Evolutionary conservation across 1,284 basidiomycete species (phyloP), one percentile per base, ranked within the genome.

Genomic region (Ustilago curta): DNA sequence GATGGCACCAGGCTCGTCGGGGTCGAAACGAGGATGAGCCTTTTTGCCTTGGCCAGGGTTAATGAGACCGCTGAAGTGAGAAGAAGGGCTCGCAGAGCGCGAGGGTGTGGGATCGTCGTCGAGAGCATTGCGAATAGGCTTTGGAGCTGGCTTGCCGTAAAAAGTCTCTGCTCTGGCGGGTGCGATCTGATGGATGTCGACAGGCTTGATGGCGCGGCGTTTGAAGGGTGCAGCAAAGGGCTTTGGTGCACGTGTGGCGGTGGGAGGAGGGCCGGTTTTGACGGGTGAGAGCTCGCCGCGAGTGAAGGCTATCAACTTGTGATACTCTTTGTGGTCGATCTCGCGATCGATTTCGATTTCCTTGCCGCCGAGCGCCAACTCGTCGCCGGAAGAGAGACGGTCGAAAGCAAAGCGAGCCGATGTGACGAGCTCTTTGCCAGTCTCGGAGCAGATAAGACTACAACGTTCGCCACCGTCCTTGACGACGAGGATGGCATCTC

Each of bases 1-100:
- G 8, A 99, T 86, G 0, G 95, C 94, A 1, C 90, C 92, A 11
- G 70, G 65, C 18, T 66, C 71, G 31, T 71, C 44, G 2, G 82
- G 73, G 40, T 82, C 78, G 57, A 79, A 84, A 7, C 67, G 68
- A 45, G 73, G 62, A 55, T 72, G 66, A 1, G 70, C 53, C 23
- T 23, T 40, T 31, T 59, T 64, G 48, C 68, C 70, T 39, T 68
- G 67, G 8, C 69, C 70, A 1, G 67, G 66, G 31, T 78, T 65
- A 40, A 54, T 43, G 32, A 70, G 67, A 1, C 71, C 70, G 44
- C 72, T 75, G 45, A 62, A 39, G 8, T 59, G 55, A 1, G 65
- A 63, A 3, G 64, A 63, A 2, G 55, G 69, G 25, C 63, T 66
- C n/a, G 51, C 58, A 49, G 61, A 49, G 31, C 55, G 58, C 4